Evolutionary conservation across 1,284 basidiomycete genomes (phyloP).

Genomic region (Veloboletus limbatus): DNA sequence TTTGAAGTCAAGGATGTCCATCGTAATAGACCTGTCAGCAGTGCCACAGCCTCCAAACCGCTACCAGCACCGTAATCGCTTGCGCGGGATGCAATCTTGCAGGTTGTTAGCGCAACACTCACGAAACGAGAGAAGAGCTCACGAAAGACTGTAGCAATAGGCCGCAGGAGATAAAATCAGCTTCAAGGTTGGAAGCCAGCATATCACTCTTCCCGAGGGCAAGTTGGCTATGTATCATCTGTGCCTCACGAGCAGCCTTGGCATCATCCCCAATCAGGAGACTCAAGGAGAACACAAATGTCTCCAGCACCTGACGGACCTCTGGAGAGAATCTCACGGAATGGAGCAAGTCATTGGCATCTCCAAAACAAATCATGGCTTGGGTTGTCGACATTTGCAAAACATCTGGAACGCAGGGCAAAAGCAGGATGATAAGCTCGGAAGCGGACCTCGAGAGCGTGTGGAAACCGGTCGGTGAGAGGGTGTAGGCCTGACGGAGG

Average conservation of each 20-base stretch:
- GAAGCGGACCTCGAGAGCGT: slow-evolving; percentile 57
- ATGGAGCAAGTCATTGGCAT: slow-evolving; percentile 55
- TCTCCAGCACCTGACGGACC: slow-evolving; percentile 56
- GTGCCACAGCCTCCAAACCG: slow-evolving; percentile 48
- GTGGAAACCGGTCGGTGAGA: slow-evolving; percentile 61
- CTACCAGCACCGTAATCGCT: slow-evolving; percentile 63
- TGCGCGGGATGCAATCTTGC: slow-evolving; percentile 56
- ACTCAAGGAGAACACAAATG: slow-evolving; percentile 55
- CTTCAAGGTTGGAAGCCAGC: slow-evolving; percentile 54
- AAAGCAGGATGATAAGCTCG: slow-evolving; percentile 57
- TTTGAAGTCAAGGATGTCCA: slow-evolving; percentile 65
- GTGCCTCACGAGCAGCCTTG: slow-evolving; percentile 62
- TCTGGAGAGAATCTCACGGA: slow-evolving; percentile 47
- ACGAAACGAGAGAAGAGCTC: slow-evolving; percentile 18
- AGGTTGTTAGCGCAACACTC: slow-evolving; percentile 7
- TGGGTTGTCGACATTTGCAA: slow-evolving; percentile 58
- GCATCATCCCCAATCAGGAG: slow-evolving; percentile 63
- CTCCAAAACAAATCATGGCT: slow-evolving; percentile 51
- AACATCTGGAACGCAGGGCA: slow-evolving; percentile 57
- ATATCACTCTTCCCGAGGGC: slow-evolving; percentile 56
- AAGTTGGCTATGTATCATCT: slow-evolving; percentile 65
- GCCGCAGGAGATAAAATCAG: slow-evolving; percentile 61
- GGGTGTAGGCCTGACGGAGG: slow-evolving; percentile 51
- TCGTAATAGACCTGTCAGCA: slow-evolving; percentile 57
- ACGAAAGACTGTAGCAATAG: slow-evolving; percentile 60